These are phyloP conservation scores for Cryptosporidium bovis DNA, from an alignment of 169 alveolate species.

Conservation along the genomic window DNA sequence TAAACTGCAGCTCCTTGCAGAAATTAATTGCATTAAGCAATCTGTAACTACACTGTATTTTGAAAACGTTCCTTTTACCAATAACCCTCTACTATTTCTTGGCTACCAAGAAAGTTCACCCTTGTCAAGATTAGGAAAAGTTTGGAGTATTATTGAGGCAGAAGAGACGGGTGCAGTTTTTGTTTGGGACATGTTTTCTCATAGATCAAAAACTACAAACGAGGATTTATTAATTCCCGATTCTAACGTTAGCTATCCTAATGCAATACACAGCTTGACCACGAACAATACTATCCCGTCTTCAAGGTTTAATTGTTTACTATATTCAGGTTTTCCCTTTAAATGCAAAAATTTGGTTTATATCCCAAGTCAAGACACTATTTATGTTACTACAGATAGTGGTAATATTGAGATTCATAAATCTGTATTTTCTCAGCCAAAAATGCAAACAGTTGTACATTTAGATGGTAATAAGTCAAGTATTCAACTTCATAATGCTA, in stretches of 20 bases:
- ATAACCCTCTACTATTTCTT: constrained; percentile 30
- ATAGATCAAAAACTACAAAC: neutral
- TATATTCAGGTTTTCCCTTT: constrained; percentile 22
- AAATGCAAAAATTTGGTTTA: constrained; percentile 37
- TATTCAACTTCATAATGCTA: constrained; percentile 43
- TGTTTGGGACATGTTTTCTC: constrained; percentile 31
- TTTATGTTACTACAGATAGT: constrained; percentile 28
- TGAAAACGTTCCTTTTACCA: neutral
- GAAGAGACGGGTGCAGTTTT: constrained; percentile 46
- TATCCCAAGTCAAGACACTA: constrained; percentile 4
- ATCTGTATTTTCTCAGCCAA: neutral
- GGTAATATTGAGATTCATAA: constrained; percentile 40
- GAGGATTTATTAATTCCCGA: neutral
- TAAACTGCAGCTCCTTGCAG: constrained; percentile 29
- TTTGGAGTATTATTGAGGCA: constrained; percentile 71
- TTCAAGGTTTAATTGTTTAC: constrained; percentile 36
- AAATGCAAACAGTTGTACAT: too few relatives aligned
- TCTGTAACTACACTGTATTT: constrained; percentile 38
- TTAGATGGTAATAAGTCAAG: constrained; percentile 19
- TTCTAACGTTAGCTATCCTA: constrained; percentile 8
- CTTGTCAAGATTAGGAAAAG: constrained; percentile 62
- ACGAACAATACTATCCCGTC: constrained; percentile 19
- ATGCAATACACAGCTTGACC: constrained; percentile 27
- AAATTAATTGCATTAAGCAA: constrained; percentile 23
- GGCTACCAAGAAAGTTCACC: constrained; percentile 57